Conservation (phyloP, 257 asterid species). For the Forsythia suspensa region DNA sequence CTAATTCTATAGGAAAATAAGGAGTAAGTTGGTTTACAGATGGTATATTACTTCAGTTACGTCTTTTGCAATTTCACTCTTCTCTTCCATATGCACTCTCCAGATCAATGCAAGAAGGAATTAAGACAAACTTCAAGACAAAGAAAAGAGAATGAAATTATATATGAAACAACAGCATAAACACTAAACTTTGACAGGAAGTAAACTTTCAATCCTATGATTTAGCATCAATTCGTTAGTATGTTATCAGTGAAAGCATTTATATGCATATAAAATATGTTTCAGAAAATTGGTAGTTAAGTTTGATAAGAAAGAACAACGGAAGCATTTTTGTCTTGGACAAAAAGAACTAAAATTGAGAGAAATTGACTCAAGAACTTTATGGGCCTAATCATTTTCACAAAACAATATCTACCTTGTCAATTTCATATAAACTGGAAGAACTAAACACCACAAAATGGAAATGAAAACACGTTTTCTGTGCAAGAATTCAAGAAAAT, state of each 20-base stretch:
- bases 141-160: neutral
- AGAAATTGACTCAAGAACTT: neutral
- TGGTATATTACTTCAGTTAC: slow-evolving; percentile 36
- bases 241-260: neutral
- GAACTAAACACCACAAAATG: neutral
- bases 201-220: too few species aligned
- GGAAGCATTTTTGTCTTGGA: too few species aligned
- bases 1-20: neutral
- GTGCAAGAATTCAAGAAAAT: neutral
- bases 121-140: neutral
- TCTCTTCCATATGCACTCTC: slow-evolving; percentile 28
- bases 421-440: neutral
- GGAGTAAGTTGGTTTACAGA: neutral
- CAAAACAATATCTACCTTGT: neutral
- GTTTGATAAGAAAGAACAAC: neutral
- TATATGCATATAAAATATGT: neutral
- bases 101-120: slow-evolving; percentile 16
- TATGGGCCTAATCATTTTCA: neutral
- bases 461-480: neutral
- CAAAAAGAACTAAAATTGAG: neutral
- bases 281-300: neutral
- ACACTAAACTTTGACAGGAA: too few species aligned
- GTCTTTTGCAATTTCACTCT: slow-evolving; percentile 34
- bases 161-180: too few species aligned
- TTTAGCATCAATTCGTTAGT: too few species aligned